Base-by-base conservation (phyloP, 2,329 filamentous ascomycete genomes). In the Diplodia seriata region DNA sequence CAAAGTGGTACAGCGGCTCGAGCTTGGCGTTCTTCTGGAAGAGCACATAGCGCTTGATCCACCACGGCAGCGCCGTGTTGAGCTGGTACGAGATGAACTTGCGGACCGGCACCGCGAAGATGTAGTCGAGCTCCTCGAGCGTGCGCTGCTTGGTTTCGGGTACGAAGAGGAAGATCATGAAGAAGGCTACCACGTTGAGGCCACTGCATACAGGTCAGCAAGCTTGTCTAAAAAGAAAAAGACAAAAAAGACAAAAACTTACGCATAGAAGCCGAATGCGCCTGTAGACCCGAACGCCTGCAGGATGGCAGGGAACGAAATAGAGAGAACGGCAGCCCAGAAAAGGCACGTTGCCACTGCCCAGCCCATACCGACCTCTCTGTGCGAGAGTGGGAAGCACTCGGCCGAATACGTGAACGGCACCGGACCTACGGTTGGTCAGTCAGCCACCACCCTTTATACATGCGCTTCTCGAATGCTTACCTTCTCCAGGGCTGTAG, bases 201-300 rank as follows among this genome's bases (percentile, higher is more conserved):
- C 72, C 86, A 4, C 74, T 11, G 79, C 78, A 66, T 80, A 81
- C 64, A 81, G 18, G 29, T 61, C 20, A 43, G 59, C 33, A 9
- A 61, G 6, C 29, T 26, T 26, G 23, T 26, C 23, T 26, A 26
- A 26, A 26, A 26, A 26, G 23, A 26, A 26, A 26, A 26, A 26
- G 23, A 26, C 2, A 2, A 26, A 26, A 26, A 26, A 26, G 26
- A 9, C 8, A 8, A 6, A 36, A 18, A 51, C 59, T 51, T 29
- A 63, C 59, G 81, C 83, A 68, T 90, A 90, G 73, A 90, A 88
- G 2, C 86, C 83, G 71, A 90, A 89, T 1, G 86, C 85, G 2
- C 79, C 79, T 11, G 76, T 75, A 1, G 78, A 73, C 29, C 74
- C 74, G 53, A 81, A 73, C 3, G 74, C 73, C 4, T 69, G 67